phyloP scores from a whole-genome alignment of 805 yeast genomes.

The Wickerhamomyces kurtzmanii region DNA sequence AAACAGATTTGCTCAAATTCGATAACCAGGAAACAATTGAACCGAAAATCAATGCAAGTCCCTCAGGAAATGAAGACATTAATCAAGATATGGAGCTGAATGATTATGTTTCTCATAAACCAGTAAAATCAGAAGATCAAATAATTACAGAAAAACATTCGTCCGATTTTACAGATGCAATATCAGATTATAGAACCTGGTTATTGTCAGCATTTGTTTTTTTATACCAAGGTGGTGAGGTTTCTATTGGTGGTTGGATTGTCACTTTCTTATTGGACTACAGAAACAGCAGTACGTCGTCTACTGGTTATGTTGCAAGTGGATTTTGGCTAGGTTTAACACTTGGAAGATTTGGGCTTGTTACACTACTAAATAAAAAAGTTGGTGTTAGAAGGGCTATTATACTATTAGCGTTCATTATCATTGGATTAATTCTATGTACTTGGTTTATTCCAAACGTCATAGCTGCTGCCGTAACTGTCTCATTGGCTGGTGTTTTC shows the following conservation, averaged over 20 bases:
- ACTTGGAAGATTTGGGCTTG: constrained; percentile 42
- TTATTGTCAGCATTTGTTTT: constrained; percentile 39
- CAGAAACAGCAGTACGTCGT: constrained; percentile 29
- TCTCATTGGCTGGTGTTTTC: constrained; percentile 37
- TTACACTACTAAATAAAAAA: constrained; percentile 24
- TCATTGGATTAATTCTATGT: constrained; percentile 28
- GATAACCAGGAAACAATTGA: too few species aligned
- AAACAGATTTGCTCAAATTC: constrained; percentile 26
- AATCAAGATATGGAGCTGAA: too few species aligned
- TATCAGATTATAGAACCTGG: constrained; percentile 37
- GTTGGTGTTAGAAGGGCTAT: constrained; percentile 38
- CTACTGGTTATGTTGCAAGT: constrained; percentile 48
- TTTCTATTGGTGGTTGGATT: constrained; percentile 55
- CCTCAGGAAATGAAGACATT: too few species aligned
- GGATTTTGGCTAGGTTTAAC: constrained; percentile 64
- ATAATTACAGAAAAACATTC: too few species aligned
- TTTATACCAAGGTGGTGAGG: constrained; percentile 58
- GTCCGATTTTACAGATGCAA: constrained; percentile 23
- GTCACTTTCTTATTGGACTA: constrained; percentile 47
- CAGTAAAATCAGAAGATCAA: too few species aligned
- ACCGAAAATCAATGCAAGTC: too few species aligned
- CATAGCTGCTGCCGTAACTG: constrained; percentile 33
- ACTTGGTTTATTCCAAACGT: constrained; percentile 39
- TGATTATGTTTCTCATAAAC: too few species aligned
- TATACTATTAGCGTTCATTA: constrained; percentile 19